phyloP scores from a whole-genome alignment of 495 filamentous ascomycete genomes.

The Penicillium steckii region DNA sequence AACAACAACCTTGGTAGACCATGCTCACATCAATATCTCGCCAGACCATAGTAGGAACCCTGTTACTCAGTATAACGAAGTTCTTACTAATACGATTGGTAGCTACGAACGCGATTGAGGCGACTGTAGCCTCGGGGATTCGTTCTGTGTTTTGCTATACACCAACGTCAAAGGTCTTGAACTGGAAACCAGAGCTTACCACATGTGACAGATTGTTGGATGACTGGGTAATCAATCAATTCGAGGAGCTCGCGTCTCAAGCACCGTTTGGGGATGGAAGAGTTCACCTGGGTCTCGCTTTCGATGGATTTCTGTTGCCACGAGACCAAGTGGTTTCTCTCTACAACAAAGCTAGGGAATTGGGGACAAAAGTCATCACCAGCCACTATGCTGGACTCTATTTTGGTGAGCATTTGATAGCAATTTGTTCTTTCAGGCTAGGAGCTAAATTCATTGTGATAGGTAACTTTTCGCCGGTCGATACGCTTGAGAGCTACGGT shows the following conservation, averaged over 20 bases:
- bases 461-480: constrained; percentile 20
- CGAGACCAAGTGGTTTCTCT: constrained; percentile 29
- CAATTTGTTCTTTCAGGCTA: not conserved
- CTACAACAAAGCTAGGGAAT: constrained; percentile 25
- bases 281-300: constrained; percentile 40
- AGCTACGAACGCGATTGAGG: constrained; percentile 39
- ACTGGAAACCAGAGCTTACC: constrained; percentile 35
- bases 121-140: constrained; percentile 45
- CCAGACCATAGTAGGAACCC: constrained; percentile 33
- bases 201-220: constrained; percentile 29
- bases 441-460: not conserved
- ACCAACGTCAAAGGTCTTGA: constrained; percentile 29
- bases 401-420: constrained; percentile 2
- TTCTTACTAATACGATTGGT: not conserved
- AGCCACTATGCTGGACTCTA: constrained; percentile 29
- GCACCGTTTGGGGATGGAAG: constrained; percentile 39
- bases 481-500: constrained; percentile 29
- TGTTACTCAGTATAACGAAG: not conserved
- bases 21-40: constrained; percentile 50
- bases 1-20: constrained; percentile 58
- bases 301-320: constrained; percentile 38
- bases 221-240: constrained; percentile 38
- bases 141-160: constrained; percentile 48
- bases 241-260: constrained; percentile 28
- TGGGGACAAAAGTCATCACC: constrained; percentile 36